Percentiles rank a stretch among this genome's conserved stretches.
Evolutionary conservation across 345 rosid species (phyloP).

Genomic region (Ailanthus altissimus): DNA sequence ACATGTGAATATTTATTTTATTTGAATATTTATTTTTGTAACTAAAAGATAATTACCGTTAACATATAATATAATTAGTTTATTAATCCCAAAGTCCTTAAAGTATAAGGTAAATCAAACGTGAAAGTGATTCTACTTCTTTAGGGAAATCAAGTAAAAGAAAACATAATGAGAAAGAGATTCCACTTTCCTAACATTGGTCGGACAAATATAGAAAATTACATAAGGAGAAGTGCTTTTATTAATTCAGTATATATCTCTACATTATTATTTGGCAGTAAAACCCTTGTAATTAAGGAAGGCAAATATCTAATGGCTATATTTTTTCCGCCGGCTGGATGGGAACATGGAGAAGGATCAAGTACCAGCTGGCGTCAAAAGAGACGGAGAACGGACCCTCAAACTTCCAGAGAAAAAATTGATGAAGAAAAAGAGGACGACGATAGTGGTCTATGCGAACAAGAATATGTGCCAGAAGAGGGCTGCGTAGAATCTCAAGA

Average conservation of each 20-base stretch:
- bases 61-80: too few relatives aligned
- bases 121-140: background rate
- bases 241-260: too few relatives aligned
- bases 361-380: background rate
- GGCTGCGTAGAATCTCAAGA: background rate
- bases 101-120: background rate
- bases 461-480: background rate
- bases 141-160: too few relatives aligned
- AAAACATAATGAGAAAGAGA: too few relatives aligned
- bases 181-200: background rate
- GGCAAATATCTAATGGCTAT: background rate
- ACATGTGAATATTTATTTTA: too few relatives aligned
- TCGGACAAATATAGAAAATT: background rate
- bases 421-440: background rate
- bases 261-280: too few relatives aligned
- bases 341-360: too few relatives aligned
- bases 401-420: background rate
- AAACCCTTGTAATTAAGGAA: background rate
- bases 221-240: background rate
- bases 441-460: background rate
- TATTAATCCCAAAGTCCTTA: too few relatives aligned
- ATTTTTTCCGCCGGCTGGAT: background rate
- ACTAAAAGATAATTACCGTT: too few relatives aligned
- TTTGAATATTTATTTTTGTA: too few relatives aligned
- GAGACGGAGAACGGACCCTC: background rate